phyloP scores from a whole-genome alignment of 345 rosid species.

The Populus deltoides region DNA sequence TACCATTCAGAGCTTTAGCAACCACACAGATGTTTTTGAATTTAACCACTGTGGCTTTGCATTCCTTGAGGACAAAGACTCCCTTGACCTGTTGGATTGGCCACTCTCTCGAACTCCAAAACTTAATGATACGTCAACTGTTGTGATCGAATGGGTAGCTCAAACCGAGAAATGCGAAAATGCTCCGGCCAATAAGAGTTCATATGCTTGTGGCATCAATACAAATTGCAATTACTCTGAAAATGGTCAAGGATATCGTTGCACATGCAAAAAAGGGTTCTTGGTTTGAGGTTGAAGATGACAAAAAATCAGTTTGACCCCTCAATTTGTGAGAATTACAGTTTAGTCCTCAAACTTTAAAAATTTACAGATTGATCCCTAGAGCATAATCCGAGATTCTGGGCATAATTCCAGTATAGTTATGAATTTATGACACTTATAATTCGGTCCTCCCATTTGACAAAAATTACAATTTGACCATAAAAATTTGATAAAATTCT shows the following conservation, averaged over 20 bases:
- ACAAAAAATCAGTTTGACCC: no score
- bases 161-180: background rate
- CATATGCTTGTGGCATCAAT: constrained; percentile 9
- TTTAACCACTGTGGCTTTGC: constrained; percentile 17
- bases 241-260: constrained; percentile 6
- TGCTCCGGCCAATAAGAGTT: background rate
- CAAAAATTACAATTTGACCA: no score
- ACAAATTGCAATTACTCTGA: background rate
- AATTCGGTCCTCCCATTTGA: no score
- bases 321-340: no score
- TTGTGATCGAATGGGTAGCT: constrained; percentile 19
- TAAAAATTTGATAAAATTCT: no score
- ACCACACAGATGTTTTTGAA: background rate
- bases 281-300: no score
- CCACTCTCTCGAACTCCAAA: background rate
- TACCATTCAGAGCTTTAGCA: background rate
- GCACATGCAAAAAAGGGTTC: constrained; percentile 15
- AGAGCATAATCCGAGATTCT: no score
- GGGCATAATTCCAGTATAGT: no score
- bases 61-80: constrained; percentile 9
- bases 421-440: no score
- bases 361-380: no score
- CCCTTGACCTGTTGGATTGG: background rate
- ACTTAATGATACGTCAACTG: background rate
- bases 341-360: no score